Base-by-base conservation (phyloP, 345 rosid genomes). In the Isatis tinctoria region DNA sequence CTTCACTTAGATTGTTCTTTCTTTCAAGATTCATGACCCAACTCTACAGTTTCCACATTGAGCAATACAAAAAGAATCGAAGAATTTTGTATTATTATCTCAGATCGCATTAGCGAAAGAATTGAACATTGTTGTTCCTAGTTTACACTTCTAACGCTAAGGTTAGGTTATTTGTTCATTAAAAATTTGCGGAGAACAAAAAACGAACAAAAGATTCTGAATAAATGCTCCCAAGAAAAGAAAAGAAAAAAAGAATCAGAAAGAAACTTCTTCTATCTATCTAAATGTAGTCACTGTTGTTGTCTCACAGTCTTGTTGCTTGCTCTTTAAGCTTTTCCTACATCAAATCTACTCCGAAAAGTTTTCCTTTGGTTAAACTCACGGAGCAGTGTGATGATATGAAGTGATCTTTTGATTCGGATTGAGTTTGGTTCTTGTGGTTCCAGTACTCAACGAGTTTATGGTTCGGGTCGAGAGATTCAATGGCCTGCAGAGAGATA, bases 381-480 rank as follows among this genome's bases (percentile, higher is more conserved):
- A 33, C 72, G 27, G 80, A 77, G 20, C 72, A 71, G 72, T 40
- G 14, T 47, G 83, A 65, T 59, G 83, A 59, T 32, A 49, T 51
- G 48, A 71, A 71, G 57, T 49, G 17, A 59, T 71, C 80, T 77
- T 77, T 70, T 20, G 76, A 54, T 6, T 76, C 79, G 1, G 66
- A 69, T 36, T 64, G 71, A 18, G 66, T 10, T 47, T 65, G 52
- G 53, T 67, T 54, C 81, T 74, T 88, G 68, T 88, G 69, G 65
- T 80, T 80, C 98, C 98, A 94, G 85, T 91, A 94, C 72, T 87
- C 96, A 6, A 16, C 44, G 14, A 90, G 89, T 60, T 70, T 83
- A 75, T 86, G 96, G 69, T 80, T 74, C 0, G 89, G 83, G 72
- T 94, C 98, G 40, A 91, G 92, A 74, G 88, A 89, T 83, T 91